These are phyloP conservation scores for Kitagawia praeruptora DNA, from an alignment of 129 eudicot genomes.

Conservation along the genomic window DNA sequence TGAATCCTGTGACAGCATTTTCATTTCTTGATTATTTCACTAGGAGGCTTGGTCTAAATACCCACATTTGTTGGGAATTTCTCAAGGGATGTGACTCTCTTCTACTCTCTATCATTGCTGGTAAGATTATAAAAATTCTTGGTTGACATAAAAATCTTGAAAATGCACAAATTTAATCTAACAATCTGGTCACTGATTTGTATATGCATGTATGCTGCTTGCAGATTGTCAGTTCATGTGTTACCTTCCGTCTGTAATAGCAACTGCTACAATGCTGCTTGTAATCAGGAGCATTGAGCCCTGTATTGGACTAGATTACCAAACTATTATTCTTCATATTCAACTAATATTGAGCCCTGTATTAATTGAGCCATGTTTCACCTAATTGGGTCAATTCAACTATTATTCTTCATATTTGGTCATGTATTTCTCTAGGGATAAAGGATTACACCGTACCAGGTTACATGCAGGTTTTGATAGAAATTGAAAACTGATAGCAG, in stretches of 20 bases:
- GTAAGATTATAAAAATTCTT: conserved; percentile 22
- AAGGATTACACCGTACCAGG: too few relatives aligned
- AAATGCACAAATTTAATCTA: not conserved
- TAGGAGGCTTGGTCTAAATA: conserved; percentile 49
- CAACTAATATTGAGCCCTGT: too few relatives aligned
- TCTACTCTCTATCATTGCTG: conserved; percentile 52
- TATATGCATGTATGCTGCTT: not conserved
- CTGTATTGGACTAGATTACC: conserved; percentile 41
- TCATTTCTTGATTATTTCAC: conserved; percentile 58
- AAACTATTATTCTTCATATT: too few relatives aligned
- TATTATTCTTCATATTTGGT: too few relatives aligned
- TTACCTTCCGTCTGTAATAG: conserved; percentile 71
- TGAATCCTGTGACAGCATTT: conserved; percentile 78
- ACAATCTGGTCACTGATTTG: not conserved
- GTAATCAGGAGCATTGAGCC: conserved; percentile 63
- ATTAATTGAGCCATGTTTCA: too few relatives aligned
- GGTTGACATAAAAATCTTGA: not conserved
- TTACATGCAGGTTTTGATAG: too few relatives aligned
- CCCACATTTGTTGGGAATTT: conserved; percentile 32
- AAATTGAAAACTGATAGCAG: too few relatives aligned
- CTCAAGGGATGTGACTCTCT: conserved; percentile 54
- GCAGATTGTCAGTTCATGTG: conserved; percentile 68
- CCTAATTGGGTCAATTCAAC: too few relatives aligned
- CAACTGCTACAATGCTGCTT: conserved; percentile 78
- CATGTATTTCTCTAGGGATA: too few relatives aligned